Evolutionary conservation across 1,139 yeast genomes (phyloP).

Genomic region (Sporopachydermia cereana): DNA sequence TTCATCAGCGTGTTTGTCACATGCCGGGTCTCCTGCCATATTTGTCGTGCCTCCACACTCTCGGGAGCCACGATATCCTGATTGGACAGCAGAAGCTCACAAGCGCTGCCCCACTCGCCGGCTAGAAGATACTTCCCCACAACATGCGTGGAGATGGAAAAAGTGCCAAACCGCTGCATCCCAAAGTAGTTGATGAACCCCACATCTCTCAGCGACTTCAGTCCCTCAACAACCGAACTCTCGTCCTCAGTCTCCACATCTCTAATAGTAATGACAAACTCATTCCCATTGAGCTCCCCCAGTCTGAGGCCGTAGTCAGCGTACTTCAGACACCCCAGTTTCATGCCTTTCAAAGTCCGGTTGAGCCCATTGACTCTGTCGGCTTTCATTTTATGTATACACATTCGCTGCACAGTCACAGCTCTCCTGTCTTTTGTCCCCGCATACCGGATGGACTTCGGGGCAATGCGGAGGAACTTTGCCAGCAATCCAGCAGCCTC

Average conservation of each 20-base stretch:
- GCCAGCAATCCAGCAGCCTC: conserved; percentile 73
- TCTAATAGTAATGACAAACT: conserved; percentile 73
- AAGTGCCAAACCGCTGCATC: conserved; percentile 96
- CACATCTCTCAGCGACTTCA: conserved; percentile 43
- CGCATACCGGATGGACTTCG: conserved; percentile 63
- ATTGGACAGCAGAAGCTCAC: conserved; percentile 64
- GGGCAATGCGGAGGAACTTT: conserved; percentile 61
- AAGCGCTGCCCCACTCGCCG: conserved; percentile 73
- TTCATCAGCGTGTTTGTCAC: conserved; percentile 50
- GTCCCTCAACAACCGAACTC: conserved; percentile 32
- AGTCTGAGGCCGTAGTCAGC: conserved; percentile 50
- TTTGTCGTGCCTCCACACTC: conserved; percentile 66
- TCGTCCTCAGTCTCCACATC: conserved; percentile 35
- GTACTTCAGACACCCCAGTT: conserved; percentile 68
- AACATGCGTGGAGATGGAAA: conserved; percentile 80
- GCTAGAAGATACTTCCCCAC: conserved; percentile 64
- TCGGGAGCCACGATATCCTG: conserved; percentile 79
- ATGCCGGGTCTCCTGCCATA: conserved; percentile 70
- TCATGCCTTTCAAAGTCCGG: conserved; percentile 58
- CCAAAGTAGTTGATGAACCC: conserved; percentile 95
- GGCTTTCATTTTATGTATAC: conserved; percentile 61
- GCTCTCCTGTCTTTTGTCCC: conserved; percentile 98
- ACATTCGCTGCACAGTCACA: conserved; percentile 78
- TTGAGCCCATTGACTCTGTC: conserved; percentile 71
- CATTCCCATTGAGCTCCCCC: conserved; percentile 84